Evolutionary conservation across 2,329 filamentous ascomycete species (phyloP).

Genomic region (Helicocarpus griseus): DNA sequence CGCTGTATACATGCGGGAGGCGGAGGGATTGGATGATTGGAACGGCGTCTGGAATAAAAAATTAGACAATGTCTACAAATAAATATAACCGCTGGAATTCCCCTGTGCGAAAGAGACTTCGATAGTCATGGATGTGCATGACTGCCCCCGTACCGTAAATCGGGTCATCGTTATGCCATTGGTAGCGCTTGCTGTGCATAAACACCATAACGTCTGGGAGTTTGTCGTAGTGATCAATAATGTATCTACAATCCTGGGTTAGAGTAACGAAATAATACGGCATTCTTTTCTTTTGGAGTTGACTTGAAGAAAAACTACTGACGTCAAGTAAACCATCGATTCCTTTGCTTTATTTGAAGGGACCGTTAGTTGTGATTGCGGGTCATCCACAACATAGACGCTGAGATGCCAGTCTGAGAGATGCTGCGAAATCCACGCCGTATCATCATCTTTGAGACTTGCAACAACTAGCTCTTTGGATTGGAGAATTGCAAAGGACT

Average conservation of each 20-base stretch:
- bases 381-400: conserved; percentile 47
- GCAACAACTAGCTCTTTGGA: conserved; percentile 24
- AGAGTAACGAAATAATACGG: not conserved
- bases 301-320: conserved; percentile 10
- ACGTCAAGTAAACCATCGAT: conserved; percentile 36
- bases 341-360: conserved; percentile 33
- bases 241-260: conserved; percentile 22
- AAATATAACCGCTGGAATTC: not conserved
- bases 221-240: conserved; percentile 34
- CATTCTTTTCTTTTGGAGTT: too few relatives aligned
- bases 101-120: not conserved
- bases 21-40: conserved; percentile 42
- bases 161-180: conserved; percentile 45
- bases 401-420: conserved; percentile 41
- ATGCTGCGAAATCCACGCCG: conserved; percentile 28
- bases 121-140: not conserved
- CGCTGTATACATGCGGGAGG: conserved; percentile 37
- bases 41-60: conserved; percentile 30
- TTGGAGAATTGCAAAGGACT: not conserved
- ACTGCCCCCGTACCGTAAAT: conserved; percentile 29
- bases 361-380: conserved; percentile 39
- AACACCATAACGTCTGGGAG: conserved; percentile 35
- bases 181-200: conserved; percentile 32
- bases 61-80: not conserved
- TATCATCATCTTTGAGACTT: conserved; percentile 29